Evolutionary conservation across 2,329 filamentous ascomycete genomes (phyloP), one percentile per base, ranked within the genome.

Genomic region (Bimuria novae-zelandiae): DNA sequence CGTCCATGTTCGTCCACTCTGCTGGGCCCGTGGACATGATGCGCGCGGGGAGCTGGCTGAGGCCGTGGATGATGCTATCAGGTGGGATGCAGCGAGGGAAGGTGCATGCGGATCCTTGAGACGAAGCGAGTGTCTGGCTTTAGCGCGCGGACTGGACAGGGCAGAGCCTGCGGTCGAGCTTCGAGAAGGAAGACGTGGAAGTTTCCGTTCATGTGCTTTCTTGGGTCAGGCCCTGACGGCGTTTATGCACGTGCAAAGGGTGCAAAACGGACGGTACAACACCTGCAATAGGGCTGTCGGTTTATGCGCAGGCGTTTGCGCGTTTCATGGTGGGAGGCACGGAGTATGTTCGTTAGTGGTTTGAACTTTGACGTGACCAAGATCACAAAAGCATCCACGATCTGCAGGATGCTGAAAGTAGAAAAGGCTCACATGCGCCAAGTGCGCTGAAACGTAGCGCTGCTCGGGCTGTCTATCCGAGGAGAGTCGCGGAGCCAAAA

Each of bases 281-380:
- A 49, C 22, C 33, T 45, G 27, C 41, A 42, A 35, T 23, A 43
- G 32, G 41, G 52, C 11, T 51, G 53, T 32, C 51, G 36, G 36
- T 48, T 58, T 55, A 60, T 62, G 59, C 58, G 52, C 16, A 21
- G 35, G 25, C 37, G 45, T 33, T 39, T 50, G 58, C 35, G 59
- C 56, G 65, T 70, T 69, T 70, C 66, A 66, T 37, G 60, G 16
- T 33, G 16, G n/a, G n/a, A n/a, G n/a, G n/a, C n/a, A n/a, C n/a
- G n/a, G n/a, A n/a, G n/a, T n/a, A n/a, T n/a, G n/a, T n/a, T n/a
- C n/a, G n/a, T n/a, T n/a, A n/a, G n/a, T 19, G 14, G 30, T 25
- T 46, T 25, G 43, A 36, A 36, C 43, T 16, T 27, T 11, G 22
- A 7, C 14, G n/a, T 5, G 40, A 30, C 25, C n/a, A 1, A 17